Percentiles rank a stretch among this genome's conserved stretches.
phyloP scores from a whole-genome alignment of 1,284 basidiomycete genomes.

The Ganoderma multipileum region DNA sequence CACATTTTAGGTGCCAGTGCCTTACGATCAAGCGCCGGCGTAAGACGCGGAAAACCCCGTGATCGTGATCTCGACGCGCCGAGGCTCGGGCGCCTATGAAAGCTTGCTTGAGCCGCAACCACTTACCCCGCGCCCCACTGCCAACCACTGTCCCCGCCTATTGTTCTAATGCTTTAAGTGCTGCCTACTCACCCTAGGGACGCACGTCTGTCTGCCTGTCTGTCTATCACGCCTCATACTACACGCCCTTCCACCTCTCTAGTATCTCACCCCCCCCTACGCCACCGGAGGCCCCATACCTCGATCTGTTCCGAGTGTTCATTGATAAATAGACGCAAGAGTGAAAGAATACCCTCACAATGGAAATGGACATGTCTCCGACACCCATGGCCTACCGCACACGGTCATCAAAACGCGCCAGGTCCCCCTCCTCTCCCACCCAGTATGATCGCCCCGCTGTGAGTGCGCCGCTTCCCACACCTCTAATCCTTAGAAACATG shows the following conservation, averaged over 20 bases:
- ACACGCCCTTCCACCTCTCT: background rate
- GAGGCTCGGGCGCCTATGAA: background rate
- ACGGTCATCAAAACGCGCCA: conserved; percentile 57
- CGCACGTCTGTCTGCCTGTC: background rate
- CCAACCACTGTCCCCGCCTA: background rate
- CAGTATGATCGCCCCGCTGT: conserved; percentile 59
- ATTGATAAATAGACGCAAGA: no score
- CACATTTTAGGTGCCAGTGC: background rate
- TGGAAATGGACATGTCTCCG: conserved; percentile 44
- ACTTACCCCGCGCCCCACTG: background rate
- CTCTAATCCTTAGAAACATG: background rate
- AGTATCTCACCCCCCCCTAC: background rate
- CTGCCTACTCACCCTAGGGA: background rate
- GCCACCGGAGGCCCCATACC: background rate
- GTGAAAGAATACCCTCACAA: conserved; percentile 14
- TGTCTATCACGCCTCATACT: background rate
- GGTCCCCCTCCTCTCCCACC: conserved; percentile 58
- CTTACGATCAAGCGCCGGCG: background rate
- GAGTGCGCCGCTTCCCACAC: conserved; percentile 32
- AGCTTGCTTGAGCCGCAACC: background rate
- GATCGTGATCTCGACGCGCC: conserved; percentile 3
- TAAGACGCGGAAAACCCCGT: background rate
- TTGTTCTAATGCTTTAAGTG: conserved; percentile 1
- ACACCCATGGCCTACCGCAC: conserved; percentile 49
- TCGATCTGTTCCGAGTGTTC: background rate